These are phyloP conservation scores for Apiospora hydei DNA, from an alignment of 2,329 filamentous ascomycete genomes.

Conservation along the genomic window DNA sequence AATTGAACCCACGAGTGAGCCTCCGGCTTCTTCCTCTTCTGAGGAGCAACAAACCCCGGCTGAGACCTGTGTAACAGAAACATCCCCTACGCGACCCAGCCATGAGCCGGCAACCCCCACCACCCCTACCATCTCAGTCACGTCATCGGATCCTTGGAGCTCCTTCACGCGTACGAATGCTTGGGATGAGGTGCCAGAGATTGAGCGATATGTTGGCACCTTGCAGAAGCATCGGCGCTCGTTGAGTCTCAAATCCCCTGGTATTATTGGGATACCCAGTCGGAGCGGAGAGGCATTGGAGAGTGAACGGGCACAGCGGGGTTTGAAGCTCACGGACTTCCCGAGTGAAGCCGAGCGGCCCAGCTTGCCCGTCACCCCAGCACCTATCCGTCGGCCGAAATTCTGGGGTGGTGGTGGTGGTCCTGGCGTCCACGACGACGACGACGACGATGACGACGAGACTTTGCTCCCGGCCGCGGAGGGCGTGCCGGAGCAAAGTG, in stretches of 20 bases:
- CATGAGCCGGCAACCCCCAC: conserved; percentile 56
- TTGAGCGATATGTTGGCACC: conserved; percentile 84
- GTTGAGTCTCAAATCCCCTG: conserved; percentile 42
- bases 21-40: conserved; percentile 30
- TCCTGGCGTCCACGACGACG: conserved; percentile 53
- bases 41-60: conserved; percentile 35
- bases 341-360: conserved; percentile 82
- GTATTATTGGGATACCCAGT: conserved; percentile 36
- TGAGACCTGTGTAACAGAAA: conserved; percentile 47
- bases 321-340: conserved; percentile 84
- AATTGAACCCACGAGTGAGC: conserved; percentile 32
- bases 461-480: conserved; percentile 75
- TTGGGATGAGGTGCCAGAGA: conserved; percentile 92
- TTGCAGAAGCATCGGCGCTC: conserved; percentile 67
- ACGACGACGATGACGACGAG: conserved; percentile 49
- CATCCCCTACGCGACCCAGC: conserved; percentile 45
- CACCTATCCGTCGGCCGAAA: conserved; percentile 73
- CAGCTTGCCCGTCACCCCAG: conserved; percentile 89
- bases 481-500: conserved; percentile 84
- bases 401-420: conserved; percentile 67
- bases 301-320: conserved; percentile 41
- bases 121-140: conserved; percentile 55
- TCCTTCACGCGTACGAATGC: conserved; percentile 81
- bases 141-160: conserved; percentile 70
- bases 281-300: conserved; percentile 44